Base-by-base conservation (phyloP, 176 grass and related monocot species). In the Lolium perenne region DNA sequence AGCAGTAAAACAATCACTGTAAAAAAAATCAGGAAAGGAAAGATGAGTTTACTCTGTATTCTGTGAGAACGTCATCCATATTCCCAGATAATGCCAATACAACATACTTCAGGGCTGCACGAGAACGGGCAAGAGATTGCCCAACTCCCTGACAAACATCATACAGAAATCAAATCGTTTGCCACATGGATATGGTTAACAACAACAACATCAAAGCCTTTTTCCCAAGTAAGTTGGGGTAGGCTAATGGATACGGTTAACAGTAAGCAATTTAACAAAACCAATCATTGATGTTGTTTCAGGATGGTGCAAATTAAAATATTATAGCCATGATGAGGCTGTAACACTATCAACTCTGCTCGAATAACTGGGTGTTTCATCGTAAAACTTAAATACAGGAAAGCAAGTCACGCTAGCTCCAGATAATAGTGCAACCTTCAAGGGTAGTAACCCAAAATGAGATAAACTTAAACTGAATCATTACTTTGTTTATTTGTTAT, bases 11-110 rank as follows among this genome's bases (percentile, higher is more conserved):
- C 38, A 77, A 45, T 78, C 38, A 26, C 55, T 48, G 13, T n/a
- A 80, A 80, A 84, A 46, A 59, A 59, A 86, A 35, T 35, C 49
- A 86, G 10, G 53, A 82, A 76, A 32, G 56, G 41, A 83, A 88
- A 90, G 60, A 86, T 82, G 65, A 71, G 62, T 57, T 56, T 79
- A 92, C 95, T 94, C 95, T 98, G 88, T 95, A 98, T 80, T 95
- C 87, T 57, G 81, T 48, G 50, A 98, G 93, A 53, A 94, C 74
- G 84, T 98, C 91, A 91, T 98, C 95, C 89, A 98, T 87, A 85
- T 92, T 86, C 46, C 95, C 95, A 67, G 95, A 98, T 90, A 98
- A 84, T 50, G 95, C 95, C 84, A 98, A 73, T 85, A 92, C 60
- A 43, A 95, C 65, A 91, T 94, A 98, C 74, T 98, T 98, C 83